Evolutionary conservation across 2,329 filamentous ascomycete genomes (phyloP), one percentile per base, ranked within the genome.

Genomic region (Zymoseptoria crescenta): DNA sequence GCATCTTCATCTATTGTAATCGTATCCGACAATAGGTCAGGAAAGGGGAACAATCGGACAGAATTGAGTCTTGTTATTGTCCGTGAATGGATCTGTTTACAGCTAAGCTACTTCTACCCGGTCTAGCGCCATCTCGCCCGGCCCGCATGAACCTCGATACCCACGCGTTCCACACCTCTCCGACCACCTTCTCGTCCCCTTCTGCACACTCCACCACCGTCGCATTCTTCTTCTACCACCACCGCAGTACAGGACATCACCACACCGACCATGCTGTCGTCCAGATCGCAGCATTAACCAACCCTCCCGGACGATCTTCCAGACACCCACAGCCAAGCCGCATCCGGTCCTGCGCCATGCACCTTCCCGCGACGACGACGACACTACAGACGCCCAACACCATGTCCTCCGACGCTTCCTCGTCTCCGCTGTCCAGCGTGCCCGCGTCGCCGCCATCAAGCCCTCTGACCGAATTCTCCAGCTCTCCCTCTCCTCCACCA

Each of bases 371-470:
- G 45, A 57, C 55, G 48, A 28, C 49, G 52, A 57, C 51, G 24
- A 56, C 65, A 59, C 49, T 49, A 65, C 65, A 62, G 62, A 58
- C 29, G 19, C 20, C 52, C 56, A 60, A 59, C 55, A 54, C 51
- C 52, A 59, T 41, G 53, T 54, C 57, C 58, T 55, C 59, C 49
- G 56, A 57, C 13, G 58, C 62, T 29, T 64, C 60, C 51, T 66
- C 65, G n/a, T n/a, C n/a, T 55, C 63, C 64, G 30, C 65, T 68
- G 16, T 65, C 63, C 55, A 66, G 64, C 54, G 58, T 61, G 52
- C 67, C 67, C 54, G 65, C 68, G 30, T 69, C 67, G 48, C 68
- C 66, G 52, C 62, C 64, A 29, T 55, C 54, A 21, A 61, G 56
- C 54, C 57, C 62, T 9, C 59, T 67, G 20, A 60, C 63, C 16